These are phyloP conservation scores for Fonsecaea nubica DNA, from an alignment of 2,329 filamentous ascomycete species.

Conservation along the genomic window DNA sequence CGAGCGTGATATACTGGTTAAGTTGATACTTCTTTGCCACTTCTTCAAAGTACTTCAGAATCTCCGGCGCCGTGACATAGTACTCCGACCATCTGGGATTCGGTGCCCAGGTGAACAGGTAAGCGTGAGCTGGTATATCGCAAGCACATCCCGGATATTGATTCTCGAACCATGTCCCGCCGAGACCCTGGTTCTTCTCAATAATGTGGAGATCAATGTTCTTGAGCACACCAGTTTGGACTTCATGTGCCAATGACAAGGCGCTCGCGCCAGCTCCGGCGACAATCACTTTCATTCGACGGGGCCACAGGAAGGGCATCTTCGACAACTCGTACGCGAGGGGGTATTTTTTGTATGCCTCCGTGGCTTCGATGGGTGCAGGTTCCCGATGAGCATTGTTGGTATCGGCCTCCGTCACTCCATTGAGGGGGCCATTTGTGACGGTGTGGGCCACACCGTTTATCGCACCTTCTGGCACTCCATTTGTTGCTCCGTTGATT, in stretches of 20 bases:
- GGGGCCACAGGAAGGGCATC: background rate
- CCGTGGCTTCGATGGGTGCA: background rate
- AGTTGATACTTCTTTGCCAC: constrained; percentile 39
- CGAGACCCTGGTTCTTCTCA: constrained; percentile 49
- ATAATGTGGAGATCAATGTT: constrained; percentile 46
- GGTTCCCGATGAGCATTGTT: too few relatives aligned
- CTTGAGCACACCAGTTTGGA: constrained; percentile 39
- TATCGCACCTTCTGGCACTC: too few relatives aligned
- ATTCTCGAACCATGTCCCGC: constrained; percentile 46
- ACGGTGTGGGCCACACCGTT: too few relatives aligned
- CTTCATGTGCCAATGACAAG: constrained; percentile 25
- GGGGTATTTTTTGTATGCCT: constrained; percentile 4
- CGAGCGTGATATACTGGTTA: constrained; percentile 14
- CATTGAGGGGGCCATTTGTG: too few relatives aligned
- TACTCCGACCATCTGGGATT: constrained; percentile 39
- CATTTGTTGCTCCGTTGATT: too few relatives aligned
- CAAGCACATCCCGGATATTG: constrained; percentile 26
- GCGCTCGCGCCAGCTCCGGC: constrained; percentile 29
- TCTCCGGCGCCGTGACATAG: constrained; percentile 41
- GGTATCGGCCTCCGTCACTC: too few relatives aligned
- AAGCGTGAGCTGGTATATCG: constrained; percentile 29
- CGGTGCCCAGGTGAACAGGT: constrained; percentile 33
- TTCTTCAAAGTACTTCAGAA: constrained; percentile 41
- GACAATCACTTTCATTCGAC: constrained; percentile 33
- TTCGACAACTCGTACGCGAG: constrained; percentile 16